Percentiles rank a stretch among this genome's conserved stretches.
Conservation (phyloP, 495 filamentous ascomycete genomes). For the Xylaria acuta region DNA sequence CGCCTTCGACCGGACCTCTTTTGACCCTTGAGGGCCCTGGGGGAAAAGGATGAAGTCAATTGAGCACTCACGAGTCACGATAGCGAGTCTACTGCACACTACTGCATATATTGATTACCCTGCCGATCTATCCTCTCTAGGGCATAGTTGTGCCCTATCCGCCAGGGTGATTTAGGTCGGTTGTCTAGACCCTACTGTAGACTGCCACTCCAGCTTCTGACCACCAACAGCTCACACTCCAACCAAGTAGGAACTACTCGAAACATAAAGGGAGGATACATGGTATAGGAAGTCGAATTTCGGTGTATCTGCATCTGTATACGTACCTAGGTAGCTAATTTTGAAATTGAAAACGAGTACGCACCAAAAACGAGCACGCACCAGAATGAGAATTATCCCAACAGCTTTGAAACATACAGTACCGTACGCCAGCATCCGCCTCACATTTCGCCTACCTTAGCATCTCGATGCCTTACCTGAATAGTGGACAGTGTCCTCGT, state of each 20-base stretch:
- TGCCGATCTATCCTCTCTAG: constrained; percentile 2
- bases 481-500: constrained; percentile 2
- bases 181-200: background rate
- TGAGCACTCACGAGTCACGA: background rate
- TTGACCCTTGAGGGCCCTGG: background rate
- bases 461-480: background rate
- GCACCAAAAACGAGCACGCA: background rate
- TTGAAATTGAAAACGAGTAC: background rate
- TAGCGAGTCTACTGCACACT: too few relatives aligned
- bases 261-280: background rate
- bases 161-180: background rate
- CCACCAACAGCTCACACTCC: background rate
- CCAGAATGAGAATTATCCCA: background rate
- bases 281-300: background rate
- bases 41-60: background rate
- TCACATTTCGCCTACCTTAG: background rate
- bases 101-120: background rate
- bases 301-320: background rate
- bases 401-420: background rate
- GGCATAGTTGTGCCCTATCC: background rate
- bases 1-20: background rate
- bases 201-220: background rate
- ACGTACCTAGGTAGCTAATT: background rate
- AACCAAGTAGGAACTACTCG: background rate
- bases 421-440: background rate